A percentile compares a stretch with the other conserved stretches of the same genome.
These are phyloP conservation scores for Kitagawia praeruptora DNA, from an alignment of 129 eudicot genomes.

Conservation along the genomic window DNA sequence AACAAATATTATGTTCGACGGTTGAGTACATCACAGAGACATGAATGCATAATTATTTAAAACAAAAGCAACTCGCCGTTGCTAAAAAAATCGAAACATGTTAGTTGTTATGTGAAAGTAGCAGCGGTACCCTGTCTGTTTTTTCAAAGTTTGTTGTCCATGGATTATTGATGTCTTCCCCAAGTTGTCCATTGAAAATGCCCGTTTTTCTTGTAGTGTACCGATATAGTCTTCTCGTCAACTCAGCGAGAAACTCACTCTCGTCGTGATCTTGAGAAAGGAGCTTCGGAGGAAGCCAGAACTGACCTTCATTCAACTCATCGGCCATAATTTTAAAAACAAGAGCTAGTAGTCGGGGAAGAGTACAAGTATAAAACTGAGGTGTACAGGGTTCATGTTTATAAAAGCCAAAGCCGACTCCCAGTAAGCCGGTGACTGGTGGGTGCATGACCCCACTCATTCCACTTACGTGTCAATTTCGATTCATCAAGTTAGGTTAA, in stretches of 20 bases:
- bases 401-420: no score
- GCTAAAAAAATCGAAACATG: neutral
- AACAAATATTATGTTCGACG: neutral
- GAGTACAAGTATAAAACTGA: no score
- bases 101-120: neutral
- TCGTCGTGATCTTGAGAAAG: constrained; percentile 30
- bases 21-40: no score
- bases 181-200: neutral
- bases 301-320: constrained; percentile 55
- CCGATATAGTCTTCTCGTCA: neutral
- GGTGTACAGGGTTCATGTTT: no score
- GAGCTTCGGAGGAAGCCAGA: constrained; percentile 79
- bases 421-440: no score
- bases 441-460: no score
- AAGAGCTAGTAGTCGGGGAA: neutral
- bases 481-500: no score
- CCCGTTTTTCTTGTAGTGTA: neutral
- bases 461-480: no score
- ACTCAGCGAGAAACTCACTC: constrained; percentile 43
- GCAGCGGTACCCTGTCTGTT: neutral
- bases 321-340: constrained; percentile 35
- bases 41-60: neutral
- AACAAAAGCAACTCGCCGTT: no score
- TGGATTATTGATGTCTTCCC: neutral
- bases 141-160: neutral